phyloP scores from a whole-genome alignment of 257 asterid species.

The Przewalskia tangutica region DNA sequence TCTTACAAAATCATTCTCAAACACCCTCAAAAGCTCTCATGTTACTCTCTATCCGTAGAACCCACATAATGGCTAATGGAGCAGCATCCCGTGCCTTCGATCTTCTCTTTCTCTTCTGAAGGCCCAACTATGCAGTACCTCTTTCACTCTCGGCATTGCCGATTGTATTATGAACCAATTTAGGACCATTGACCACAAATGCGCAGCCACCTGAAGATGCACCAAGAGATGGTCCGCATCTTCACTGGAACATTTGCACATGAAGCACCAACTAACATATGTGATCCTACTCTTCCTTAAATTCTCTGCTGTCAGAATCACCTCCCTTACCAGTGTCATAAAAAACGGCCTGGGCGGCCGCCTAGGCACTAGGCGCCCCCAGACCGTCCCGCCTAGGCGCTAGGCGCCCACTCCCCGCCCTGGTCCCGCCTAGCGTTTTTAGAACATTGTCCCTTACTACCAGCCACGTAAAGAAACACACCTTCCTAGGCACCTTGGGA shows the following conservation, averaged over 20 bases:
- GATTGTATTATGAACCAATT: neutral
- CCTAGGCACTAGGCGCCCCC: too few species aligned
- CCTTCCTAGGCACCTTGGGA: neutral
- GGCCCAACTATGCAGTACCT: neutral
- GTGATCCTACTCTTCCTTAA: neutral
- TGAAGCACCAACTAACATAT: neutral
- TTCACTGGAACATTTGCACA: neutral
- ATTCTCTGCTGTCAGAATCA: neutral
- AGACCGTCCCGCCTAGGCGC: too few species aligned
- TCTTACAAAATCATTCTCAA: neutral
- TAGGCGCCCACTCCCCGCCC: too few species aligned
- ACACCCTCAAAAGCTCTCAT: neutral
- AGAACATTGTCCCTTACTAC: neutral
- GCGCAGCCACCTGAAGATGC: neutral
- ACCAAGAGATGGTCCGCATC: neutral
- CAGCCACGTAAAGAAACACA: neutral
- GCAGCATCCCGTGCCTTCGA: neutral
- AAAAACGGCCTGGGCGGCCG: too few species aligned
- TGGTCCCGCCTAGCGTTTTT: too few species aligned
- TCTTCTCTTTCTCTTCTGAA: neutral
- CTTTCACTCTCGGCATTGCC: neutral
- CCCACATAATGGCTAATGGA: neutral
- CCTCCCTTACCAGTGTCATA: neutral
- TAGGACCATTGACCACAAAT: neutral
- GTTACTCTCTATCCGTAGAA: neutral